Percentiles rank a stretch among this genome's conserved stretches.
phyloP scores from a whole-genome alignment of 2,329 filamentous ascomycete genomes.

The Tolypocladium pustulatum region DNA sequence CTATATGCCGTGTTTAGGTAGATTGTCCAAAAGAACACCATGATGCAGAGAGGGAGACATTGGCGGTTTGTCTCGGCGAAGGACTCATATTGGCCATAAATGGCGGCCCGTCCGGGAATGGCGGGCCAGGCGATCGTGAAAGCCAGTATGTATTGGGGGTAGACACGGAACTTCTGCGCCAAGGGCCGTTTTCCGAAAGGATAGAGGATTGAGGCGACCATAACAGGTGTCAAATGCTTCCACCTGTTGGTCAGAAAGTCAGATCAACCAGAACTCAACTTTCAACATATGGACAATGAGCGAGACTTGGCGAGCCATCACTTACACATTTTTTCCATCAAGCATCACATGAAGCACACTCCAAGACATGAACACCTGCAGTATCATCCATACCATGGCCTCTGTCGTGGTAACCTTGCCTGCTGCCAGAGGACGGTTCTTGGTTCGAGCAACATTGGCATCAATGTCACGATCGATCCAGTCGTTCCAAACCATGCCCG shows the following conservation, averaged over 20 bases:
- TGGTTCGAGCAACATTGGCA: conserved; percentile 15
- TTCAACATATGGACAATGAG: no score
- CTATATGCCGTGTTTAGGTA: conserved; percentile 14
- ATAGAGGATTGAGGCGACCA: conserved; percentile 10
- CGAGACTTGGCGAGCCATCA: not conserved
- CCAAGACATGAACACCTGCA: not conserved
- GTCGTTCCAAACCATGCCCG: conserved; percentile 20
- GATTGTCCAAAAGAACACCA: conserved; percentile 16
- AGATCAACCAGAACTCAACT: no score
- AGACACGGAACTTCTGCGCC: conserved; percentile 8
- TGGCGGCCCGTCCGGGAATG: conserved; percentile 10
- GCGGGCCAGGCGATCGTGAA: conserved; percentile 13
- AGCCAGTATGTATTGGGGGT: conserved; percentile 13
- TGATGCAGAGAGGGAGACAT: conserved; percentile 12
- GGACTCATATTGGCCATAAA: conserved; percentile 8
- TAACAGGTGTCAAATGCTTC: conserved; percentile 10
- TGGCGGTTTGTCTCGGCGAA: conserved; percentile 7
- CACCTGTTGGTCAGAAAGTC: conserved; percentile 5
- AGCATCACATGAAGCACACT: not conserved
- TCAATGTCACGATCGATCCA: conserved; percentile 18
- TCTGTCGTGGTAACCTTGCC: conserved; percentile 12
- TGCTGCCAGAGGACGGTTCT: conserved; percentile 14
- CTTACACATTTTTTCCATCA: conserved; percentile 1
- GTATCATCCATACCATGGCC: conserved; percentile 6
- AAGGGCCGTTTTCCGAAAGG: conserved; percentile 12